These are phyloP conservation scores for Basipetospora chlamydospora DNA, from an alignment of 2,329 filamentous ascomycete species.

Conservation along the genomic window DNA sequence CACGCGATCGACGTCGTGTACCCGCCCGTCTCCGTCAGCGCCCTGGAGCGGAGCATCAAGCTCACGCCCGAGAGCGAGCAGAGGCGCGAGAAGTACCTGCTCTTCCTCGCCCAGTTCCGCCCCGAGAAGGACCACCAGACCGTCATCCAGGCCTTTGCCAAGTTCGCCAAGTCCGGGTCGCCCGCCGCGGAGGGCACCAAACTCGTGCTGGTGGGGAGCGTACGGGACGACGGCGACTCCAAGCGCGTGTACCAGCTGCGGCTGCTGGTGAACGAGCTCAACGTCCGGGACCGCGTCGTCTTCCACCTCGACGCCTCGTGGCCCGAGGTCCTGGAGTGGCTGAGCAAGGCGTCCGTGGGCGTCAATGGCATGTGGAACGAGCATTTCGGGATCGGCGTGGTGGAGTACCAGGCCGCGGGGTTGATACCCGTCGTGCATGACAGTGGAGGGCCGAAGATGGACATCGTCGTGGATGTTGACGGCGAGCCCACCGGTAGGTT, in stretches of 20 bases:
- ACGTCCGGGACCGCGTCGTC: conserved; percentile 68
- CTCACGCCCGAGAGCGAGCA: conserved; percentile 56
- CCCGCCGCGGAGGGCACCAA: conserved; percentile 40
- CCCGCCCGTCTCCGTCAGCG: conserved; percentile 79
- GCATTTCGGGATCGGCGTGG: conserved; percentile 95
- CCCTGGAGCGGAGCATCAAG: conserved; percentile 61
- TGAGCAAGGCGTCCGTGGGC: conserved; percentile 64
- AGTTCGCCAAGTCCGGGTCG: conserved; percentile 46
- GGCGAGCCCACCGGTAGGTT: conserved; percentile 59
- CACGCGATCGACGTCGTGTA: conserved; percentile 64
- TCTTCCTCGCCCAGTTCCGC: conserved; percentile 95
- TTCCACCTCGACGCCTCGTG: conserved; percentile 86
- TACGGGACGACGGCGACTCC: conserved; percentile 70
- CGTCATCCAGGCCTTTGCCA: conserved; percentile 70
- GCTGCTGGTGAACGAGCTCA: conserved; percentile 71
- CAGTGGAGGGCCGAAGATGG: conserved; percentile 80
- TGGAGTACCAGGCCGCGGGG: conserved; percentile 94
- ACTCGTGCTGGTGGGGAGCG: conserved; percentile 78
- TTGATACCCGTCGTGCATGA: conserved; percentile 87
- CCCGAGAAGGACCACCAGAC: conserved; percentile 93
- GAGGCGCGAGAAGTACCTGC: conserved; percentile 53
- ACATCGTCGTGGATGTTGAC: conserved; percentile 76
- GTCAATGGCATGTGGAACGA: conserved; percentile 99
- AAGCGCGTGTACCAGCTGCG: conserved; percentile 80
- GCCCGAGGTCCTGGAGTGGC: conserved; percentile 70